Percentiles rank a stretch among this genome's conserved stretches.
Evolutionary conservation across 1,284 basidiomycete species (phyloP).

Genomic region (Cutaneotrichosporon dermatis): DNA sequence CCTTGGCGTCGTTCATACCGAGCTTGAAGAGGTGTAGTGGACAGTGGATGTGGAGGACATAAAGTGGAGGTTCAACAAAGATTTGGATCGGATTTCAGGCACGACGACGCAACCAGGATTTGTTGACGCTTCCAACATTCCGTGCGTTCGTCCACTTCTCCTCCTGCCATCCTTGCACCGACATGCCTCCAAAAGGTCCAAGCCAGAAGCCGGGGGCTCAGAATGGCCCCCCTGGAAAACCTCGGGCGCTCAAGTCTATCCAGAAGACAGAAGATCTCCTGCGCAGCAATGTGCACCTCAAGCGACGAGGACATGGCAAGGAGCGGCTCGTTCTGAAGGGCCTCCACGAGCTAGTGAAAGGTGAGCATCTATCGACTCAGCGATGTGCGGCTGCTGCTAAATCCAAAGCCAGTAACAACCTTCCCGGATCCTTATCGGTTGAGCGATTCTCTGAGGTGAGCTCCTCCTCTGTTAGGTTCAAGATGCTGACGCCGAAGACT

Average conservation of each 20-base stretch:
- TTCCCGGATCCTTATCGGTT: slow-evolving; percentile 74
- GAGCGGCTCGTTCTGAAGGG: slow-evolving; percentile 29
- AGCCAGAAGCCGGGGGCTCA: not conserved
- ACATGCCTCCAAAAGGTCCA: slow-evolving; percentile 4
- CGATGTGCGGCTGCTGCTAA: not conserved
- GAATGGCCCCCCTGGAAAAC: not conserved
- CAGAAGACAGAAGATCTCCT: slow-evolving; percentile 34
- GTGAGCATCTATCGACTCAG: slow-evolving; percentile 16
- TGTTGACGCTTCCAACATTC: slow-evolving; percentile 2
- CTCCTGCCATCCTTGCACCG: not conserved
- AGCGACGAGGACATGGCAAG: slow-evolving; percentile 33
- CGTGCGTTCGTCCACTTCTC: not conserved
- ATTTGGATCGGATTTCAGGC: slow-evolving; percentile 4
- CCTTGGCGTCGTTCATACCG: slow-evolving; percentile 23
- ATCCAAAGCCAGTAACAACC: slow-evolving; percentile 54
- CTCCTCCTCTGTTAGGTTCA: not conserved
- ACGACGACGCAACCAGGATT: not conserved
- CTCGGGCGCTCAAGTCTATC: slow-evolving; percentile 27
- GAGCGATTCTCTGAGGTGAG: slow-evolving; percentile 78
- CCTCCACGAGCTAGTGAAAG: slow-evolving; percentile 25
- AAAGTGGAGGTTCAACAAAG: slow-evolving; percentile 4
- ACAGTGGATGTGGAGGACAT: not conserved
- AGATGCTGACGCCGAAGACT: slow-evolving; percentile 54
- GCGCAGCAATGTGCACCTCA: slow-evolving; percentile 17
- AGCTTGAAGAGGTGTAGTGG: not conserved